A percentile compares a stretch with the other conserved stretches of the same genome.
These are phyloP conservation scores for Cicer yamashitae DNA, from an alignment of 306 rosid genomes.

Conservation along the genomic window DNA sequence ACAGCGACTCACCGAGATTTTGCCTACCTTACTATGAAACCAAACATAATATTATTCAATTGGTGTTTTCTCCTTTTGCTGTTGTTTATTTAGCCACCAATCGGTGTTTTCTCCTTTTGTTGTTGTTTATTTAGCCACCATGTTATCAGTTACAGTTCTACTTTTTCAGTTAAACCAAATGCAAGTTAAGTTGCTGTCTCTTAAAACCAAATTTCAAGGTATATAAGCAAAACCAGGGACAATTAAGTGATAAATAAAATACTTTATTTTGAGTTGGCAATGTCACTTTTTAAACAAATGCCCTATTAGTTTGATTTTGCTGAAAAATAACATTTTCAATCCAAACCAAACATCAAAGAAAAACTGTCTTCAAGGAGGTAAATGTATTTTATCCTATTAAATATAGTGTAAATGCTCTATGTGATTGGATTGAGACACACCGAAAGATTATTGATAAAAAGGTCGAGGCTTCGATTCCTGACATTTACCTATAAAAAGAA, in stretches of 20 bases:
- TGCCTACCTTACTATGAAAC: too few species aligned
- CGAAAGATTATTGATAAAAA: too few species aligned
- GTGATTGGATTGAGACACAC: too few species aligned
- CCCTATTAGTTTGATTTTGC: constrained; percentile 6
- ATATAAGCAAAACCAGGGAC: neutral
- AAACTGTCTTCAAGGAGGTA: neutral
- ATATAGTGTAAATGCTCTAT: neutral
- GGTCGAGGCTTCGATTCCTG: too few species aligned
- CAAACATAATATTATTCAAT: neutral
- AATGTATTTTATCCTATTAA: neutral
- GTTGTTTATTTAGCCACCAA: constrained; percentile 4
- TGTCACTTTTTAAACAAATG: neutral
- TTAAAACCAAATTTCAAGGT: constrained; percentile 10
- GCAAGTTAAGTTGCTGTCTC: neutral
- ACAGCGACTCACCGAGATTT: too few species aligned
- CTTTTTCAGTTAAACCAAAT: neutral
- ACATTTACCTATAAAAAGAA: too few species aligned
- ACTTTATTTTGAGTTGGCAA: neutral
- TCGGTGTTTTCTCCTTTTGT: neutral
- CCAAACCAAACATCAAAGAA: neutral
- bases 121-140: neutral
- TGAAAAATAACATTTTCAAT: neutral
- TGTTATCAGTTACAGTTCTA: neutral
- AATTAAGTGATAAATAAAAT: neutral
- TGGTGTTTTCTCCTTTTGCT: neutral